phyloP scores from a whole-genome alignment of 2,329 filamentous ascomycete genomes.

The Mycogone perniciosa region DNA sequence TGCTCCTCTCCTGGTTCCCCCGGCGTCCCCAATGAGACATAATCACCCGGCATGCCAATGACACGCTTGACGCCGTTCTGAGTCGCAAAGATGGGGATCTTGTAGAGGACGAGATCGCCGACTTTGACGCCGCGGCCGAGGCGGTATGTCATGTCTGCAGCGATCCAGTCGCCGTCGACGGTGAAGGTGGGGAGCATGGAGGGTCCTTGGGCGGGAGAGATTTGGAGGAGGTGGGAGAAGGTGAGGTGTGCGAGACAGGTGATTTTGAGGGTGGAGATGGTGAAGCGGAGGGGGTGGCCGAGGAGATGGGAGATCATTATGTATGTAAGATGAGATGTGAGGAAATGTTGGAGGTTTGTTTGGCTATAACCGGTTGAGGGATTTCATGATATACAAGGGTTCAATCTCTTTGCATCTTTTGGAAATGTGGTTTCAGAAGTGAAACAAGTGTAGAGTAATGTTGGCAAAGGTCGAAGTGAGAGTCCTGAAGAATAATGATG shows the following conservation, averaged over 20 bases:
- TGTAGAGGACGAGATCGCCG: conserved; percentile 79
- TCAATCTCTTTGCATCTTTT: neutral
- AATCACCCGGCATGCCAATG: conserved; percentile 68
- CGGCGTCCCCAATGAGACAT: conserved; percentile 61
- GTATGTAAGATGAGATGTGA: neutral
- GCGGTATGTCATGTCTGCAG: conserved; percentile 62
- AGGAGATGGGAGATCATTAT: conserved; percentile 27
- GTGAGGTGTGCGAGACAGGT: conserved; percentile 39
- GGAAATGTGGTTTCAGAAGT: neutral
- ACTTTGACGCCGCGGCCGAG: conserved; percentile 59
- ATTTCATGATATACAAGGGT: neutral
- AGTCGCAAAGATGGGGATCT: conserved; percentile 61
- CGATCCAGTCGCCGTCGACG: conserved; percentile 58
- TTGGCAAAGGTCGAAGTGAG: too few relatives aligned
- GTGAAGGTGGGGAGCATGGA: conserved; percentile 87
- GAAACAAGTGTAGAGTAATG: too few relatives aligned
- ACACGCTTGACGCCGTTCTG: conserved; percentile 71
- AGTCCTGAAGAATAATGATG: too few relatives aligned
- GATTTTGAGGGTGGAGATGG: conserved; percentile 29
- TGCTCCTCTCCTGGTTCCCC: conserved; percentile 37
- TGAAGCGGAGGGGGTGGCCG: conserved; percentile 34
- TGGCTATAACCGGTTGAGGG: neutral
- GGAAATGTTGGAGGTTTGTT: neutral
- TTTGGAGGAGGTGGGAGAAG: conserved; percentile 54
- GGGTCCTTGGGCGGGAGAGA: conserved; percentile 59